A percentile compares a stretch with the other conserved stretches of the same genome.
Conservation (phyloP, 73 alveolate species). For the Blepharisma japonicum region DNA sequence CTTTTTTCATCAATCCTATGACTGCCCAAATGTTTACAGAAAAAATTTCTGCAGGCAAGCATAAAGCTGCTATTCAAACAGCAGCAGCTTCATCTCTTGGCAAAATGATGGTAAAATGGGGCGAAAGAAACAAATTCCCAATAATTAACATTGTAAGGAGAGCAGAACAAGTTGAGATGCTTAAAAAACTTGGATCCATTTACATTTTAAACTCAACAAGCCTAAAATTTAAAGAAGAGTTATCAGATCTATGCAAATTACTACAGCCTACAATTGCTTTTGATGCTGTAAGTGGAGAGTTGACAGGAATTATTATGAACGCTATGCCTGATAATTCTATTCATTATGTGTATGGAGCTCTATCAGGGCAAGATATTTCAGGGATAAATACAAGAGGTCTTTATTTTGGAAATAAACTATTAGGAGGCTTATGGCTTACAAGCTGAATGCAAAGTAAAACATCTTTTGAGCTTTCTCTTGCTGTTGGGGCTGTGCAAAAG, state of each 20-base stretch:
- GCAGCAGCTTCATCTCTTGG: constrained; percentile 59
- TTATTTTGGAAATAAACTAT: constrained; percentile 50
- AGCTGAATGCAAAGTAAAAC: constrained; percentile 29
- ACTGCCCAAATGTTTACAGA: neutral
- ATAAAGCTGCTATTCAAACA: constrained; percentile 43
- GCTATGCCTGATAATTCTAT: constrained; percentile 34
- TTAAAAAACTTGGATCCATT: constrained; percentile 31
- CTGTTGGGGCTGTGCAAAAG: neutral
- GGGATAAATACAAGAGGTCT: constrained; percentile 50
- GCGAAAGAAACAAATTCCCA: constrained; percentile 32
- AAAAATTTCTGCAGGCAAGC: constrained; percentile 15
- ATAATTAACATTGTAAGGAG: constrained; percentile 59
- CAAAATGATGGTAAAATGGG: constrained; percentile 36
- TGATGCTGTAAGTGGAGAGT: constrained; percentile 61
- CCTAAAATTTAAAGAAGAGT: constrained; percentile 33
- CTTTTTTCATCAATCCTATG: constrained; percentile 30
- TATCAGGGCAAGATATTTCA: constrained; percentile 45
- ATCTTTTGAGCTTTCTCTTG: neutral
- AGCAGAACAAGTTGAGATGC: constrained; percentile 43
- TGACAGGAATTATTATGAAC: constrained; percentile 41
- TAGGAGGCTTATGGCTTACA: constrained; percentile 56
- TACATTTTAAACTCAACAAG: constrained; percentile 50
- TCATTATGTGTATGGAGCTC: constrained; percentile 51
- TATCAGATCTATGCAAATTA: constrained; percentile 34
- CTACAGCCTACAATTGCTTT: constrained; percentile 45